Evolutionary conservation across 1,284 basidiomycete species (phyloP).

Genomic region (Exobasidium cylindrosporum): DNA sequence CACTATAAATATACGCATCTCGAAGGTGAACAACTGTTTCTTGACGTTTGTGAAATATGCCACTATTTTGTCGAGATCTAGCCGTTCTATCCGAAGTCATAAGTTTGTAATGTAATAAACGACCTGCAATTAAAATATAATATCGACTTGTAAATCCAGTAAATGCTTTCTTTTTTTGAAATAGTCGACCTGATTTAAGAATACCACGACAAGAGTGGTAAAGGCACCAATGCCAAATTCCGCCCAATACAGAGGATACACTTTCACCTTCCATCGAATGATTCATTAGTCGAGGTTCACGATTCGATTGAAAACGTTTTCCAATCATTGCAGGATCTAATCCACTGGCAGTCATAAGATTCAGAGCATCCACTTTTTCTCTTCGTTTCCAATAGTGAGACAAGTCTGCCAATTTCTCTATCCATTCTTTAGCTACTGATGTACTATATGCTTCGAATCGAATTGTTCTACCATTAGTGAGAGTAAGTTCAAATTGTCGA

Average conservation of each 20-base stretch:
- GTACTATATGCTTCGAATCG: slow-evolving; percentile 64
- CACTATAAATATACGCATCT: slow-evolving; percentile 52
- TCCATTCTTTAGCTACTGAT: slow-evolving; percentile 72
- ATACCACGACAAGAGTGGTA: slow-evolving; percentile 72
- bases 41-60: slow-evolving; percentile 48
- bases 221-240: slow-evolving; percentile 76
- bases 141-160: slow-evolving; percentile 37
- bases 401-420: slow-evolving; percentile 67
- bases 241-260: slow-evolving; percentile 63
- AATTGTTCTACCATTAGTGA: slow-evolving; percentile 68
- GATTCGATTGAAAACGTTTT: slow-evolving; percentile 17
- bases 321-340: slow-evolving; percentile 59
- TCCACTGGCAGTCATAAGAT: slow-evolving; percentile 69
- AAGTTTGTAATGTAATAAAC: slow-evolving; percentile 46
- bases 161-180: slow-evolving; percentile 59
- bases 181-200: slow-evolving; percentile 68
- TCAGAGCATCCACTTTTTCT: slow-evolving; percentile 67
- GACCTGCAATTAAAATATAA: slow-evolving; percentile 47
- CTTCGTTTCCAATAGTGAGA: slow-evolving; percentile 72
- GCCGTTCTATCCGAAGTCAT: slow-evolving; percentile 40
- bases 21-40: slow-evolving; percentile 47
- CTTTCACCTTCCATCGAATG: slow-evolving; percentile 20
- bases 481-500: slow-evolving; percentile 72
- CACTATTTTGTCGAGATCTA: slow-evolving; percentile 51
- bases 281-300: not conserved